Evolutionary conservation across 305 asterid genomes (phyloP).

Genomic region (Fraxinus dipetala): DNA sequence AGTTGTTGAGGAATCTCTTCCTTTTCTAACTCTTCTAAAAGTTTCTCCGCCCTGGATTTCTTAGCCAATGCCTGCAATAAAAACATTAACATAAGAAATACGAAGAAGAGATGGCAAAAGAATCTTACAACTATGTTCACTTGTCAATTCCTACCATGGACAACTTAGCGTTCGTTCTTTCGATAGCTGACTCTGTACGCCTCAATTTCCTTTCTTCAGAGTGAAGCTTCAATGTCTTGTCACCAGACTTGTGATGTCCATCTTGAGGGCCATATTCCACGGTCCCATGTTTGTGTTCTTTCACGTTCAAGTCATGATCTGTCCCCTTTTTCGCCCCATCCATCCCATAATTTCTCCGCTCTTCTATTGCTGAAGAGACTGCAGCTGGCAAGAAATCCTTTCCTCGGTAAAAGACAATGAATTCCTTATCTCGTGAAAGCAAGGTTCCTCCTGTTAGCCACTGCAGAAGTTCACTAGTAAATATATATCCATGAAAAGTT

Average conservation of each 20-base stretch:
- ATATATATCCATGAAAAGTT: conserved; percentile 24
- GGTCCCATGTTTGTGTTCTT: conserved; percentile 26
- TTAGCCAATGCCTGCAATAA: conserved; percentile 71
- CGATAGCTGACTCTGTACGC: conserved; percentile 43
- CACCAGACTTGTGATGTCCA: conserved; percentile 32
- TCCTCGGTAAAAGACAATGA: conserved; percentile 85
- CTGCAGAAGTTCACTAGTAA: conserved; percentile 58
- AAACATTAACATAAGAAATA: conserved; percentile 25
- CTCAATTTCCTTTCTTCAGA: conserved; percentile 38
- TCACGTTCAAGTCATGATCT: conserved; percentile 25
- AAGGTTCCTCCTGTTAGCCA: conserved; percentile 83
- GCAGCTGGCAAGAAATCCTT: conserved; percentile 92
- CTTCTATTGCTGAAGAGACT: conserved; percentile 82
- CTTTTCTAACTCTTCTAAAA: conserved; percentile 58
- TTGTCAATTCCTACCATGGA: conserved; percentile 52
- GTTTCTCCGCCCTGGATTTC: conserved; percentile 74
- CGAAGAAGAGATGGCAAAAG: conserved; percentile 19
- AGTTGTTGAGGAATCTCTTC: conserved; percentile 53
- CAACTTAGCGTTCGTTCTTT: conserved; percentile 57
- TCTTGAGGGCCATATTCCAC: conserved; percentile 33
- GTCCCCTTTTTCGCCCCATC: conserved; percentile 30
- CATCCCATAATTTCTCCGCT: conserved; percentile 55
- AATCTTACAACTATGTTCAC: conserved; percentile 17
- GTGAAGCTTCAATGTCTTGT: conserved; percentile 28
- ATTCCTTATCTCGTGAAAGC: conserved; percentile 91